Evolutionary conservation across 257 asterid genomes (phyloP), one percentile per base, ranked within the genome.

Genomic region (Gynochthodes officinalis): DNA sequence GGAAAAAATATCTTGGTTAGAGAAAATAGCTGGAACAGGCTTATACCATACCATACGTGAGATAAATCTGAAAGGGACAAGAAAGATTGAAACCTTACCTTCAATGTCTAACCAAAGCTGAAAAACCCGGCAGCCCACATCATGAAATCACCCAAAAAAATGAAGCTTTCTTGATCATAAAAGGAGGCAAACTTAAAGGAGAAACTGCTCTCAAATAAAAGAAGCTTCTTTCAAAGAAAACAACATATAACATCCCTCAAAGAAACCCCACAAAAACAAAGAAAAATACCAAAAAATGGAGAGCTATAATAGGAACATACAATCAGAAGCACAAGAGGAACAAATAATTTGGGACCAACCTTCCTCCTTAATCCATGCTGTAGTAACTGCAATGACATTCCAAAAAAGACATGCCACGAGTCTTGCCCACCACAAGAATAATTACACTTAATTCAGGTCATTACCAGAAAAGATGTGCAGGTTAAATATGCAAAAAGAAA

Each of bases 281-380:
- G 18, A 64, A 64, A 68, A 74, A 70, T 60, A 69, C 69, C 33
- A 65, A 40, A 53, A 23, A 37, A 42, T 35, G 30, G 23, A 44
- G 81, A 19, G 49, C 32, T 30, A 37, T 77, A 62, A 78, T 84
- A 30, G 78, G n/a, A n/a, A n/a, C n/a, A n/a, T n/a, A n/a, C n/a
- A n/a, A n/a, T n/a, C n/a, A n/a, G n/a, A n/a, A n/a, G n/a, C n/a
- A n/a, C n/a, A n/a, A n/a, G n/a, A n/a, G 35, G 10, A 30, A 64
- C n/a, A 40, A 18, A 64, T 60, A 35, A 48, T 49, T 18, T 5
- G 7, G 67, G 14, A 83, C 89, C 21, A 58, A 92, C 95, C 97
- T 88, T 93, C 95, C 15, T 69, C 78, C 83, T 84, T 91, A 78
- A 91, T 88, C 97, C 97, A 91, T 58, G 96, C 97, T 42, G 95